Evolutionary conservation across 169 alveolate species (phyloP), one percentile per base, ranked within the genome.

Genomic region (Nephromyces sp.): DNA sequence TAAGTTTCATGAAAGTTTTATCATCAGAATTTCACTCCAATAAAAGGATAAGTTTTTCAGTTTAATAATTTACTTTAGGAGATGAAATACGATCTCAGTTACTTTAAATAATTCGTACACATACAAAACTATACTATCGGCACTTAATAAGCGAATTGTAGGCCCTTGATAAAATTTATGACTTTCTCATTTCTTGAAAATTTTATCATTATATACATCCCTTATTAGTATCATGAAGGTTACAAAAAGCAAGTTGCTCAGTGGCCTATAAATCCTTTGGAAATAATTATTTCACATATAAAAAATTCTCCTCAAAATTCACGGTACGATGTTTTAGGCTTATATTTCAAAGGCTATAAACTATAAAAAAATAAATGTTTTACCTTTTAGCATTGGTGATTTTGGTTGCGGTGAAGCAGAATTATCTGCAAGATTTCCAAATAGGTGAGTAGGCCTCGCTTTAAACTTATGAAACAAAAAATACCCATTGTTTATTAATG

Each of bases 391-490:
- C 8, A 70, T 81, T 21, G 88, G 87, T 15, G 88, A 83, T 66
- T 81, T 83, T 63, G 88, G 88, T 2, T 83, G 88, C 71, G 88
- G 88, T n/a, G 82, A 77, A 43, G 88, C 85, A 52, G 53, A 33
- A 22, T 66, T 83, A 27, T 81, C 85, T 1, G 66, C 62, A 21
- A 57, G 70, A 24, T 80, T 80, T 74, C 75, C 82, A 1, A 68
- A 80, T 31, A 80, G 81, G 81, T 66, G 66, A 21, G 78, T 68
- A 1, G 34, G 68, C 1, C 43, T 24, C 1, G 6, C 3, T 3
- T 1, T 34, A 68, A 24, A 34, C 4, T 6, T 0, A 8, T 3
- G 70, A 24, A 1, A 27, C 5, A 15, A 5, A 2, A 34, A 6
- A 4, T 6, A 3, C 0, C 2, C 66, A 0, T 1, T 15, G 66